Conservation (phyloP, 2,329 filamentous ascomycete genomes). For the Trichophyton benhamiae region DNA sequence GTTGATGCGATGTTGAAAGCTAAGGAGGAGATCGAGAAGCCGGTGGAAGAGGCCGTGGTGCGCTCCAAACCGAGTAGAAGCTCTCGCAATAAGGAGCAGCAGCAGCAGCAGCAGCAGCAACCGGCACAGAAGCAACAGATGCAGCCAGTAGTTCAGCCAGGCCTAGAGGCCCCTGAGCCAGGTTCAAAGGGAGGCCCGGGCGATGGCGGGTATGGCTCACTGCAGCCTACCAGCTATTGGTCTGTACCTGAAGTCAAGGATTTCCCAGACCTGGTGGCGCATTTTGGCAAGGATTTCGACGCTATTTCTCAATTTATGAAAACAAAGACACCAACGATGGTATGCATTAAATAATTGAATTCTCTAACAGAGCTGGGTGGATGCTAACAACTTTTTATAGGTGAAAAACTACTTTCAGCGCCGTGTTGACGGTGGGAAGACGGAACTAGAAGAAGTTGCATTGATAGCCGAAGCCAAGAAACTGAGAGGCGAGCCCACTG, state of each 20-base stretch:
- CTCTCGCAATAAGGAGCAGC: constrained; percentile 18
- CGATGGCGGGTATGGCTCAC: constrained; percentile 23
- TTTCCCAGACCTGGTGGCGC: constrained; percentile 34
- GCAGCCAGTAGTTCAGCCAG: neutral
- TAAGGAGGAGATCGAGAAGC: constrained; percentile 12
- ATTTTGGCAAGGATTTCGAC: constrained; percentile 39
- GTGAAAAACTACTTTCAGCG: constrained; percentile 41
- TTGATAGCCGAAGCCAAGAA: constrained; percentile 35
- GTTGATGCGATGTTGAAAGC: constrained; percentile 13
- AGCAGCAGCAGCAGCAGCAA: too few species aligned
- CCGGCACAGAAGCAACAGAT: neutral
- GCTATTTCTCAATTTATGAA: constrained; percentile 40
- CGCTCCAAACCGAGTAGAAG: constrained; percentile 7
- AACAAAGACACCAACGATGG: constrained; percentile 42
- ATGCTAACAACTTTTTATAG: constrained; percentile 17
- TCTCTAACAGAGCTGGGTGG: neutral
- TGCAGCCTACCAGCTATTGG: constrained; percentile 41
- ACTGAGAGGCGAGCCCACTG: constrained; percentile 33
- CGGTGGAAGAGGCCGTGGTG: constrained; percentile 1
- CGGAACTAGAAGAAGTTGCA: constrained; percentile 34
- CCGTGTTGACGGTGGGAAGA: constrained; percentile 32
- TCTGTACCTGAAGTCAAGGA: constrained; percentile 40
- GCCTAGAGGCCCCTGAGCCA: constrained; percentile 15
- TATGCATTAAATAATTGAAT: constrained; percentile 18
- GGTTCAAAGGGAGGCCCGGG: neutral